phyloP scores from a whole-genome alignment of 2,329 filamentous ascomycete genomes.

The Biscogniauxia mediterranea region DNA sequence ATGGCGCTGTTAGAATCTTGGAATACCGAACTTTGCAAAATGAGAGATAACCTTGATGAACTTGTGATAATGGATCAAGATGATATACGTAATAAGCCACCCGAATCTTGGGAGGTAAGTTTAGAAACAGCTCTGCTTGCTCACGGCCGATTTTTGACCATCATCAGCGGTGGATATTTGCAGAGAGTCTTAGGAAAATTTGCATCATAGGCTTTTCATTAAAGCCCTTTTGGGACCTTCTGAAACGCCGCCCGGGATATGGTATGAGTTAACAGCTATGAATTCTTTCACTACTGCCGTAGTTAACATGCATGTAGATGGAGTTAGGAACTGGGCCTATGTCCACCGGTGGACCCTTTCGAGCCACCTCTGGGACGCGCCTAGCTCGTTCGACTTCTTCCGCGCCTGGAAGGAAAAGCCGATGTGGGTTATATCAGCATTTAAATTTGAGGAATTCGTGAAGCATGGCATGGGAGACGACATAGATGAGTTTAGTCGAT shows the following conservation, averaged over 20 bases:
- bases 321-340: slow-evolving; percentile 18
- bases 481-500: slow-evolving; percentile 28
- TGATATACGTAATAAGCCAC: slow-evolving; percentile 33
- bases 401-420: slow-evolving; percentile 37
- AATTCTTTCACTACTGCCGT: neutral
- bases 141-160: slow-evolving; percentile 2
- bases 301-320: slow-evolving; percentile 6
- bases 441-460: slow-evolving; percentile 23
- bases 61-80: slow-evolving; percentile 22
- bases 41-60: slow-evolving; percentile 36
- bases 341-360: slow-evolving; percentile 39
- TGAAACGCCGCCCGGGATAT: slow-evolving; percentile 28
- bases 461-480: slow-evolving; percentile 21
- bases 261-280: slow-evolving; percentile 1
- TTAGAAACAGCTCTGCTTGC: neutral
- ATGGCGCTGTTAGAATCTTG: slow-evolving; percentile 36
- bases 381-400: slow-evolving; percentile 41
- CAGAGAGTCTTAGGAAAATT: slow-evolving; percentile 42
- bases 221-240: slow-evolving; percentile 34
- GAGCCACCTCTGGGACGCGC: slow-evolving; percentile 43
- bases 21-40: slow-evolving; percentile 34
- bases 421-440: slow-evolving; percentile 20
- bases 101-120: slow-evolving; percentile 42
- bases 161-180: slow-evolving; percentile 38
- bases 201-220: slow-evolving; percentile 34